A percentile compares a stretch with the other conserved stretches of the same genome.
phyloP scores from a whole-genome alignment of 192 early-diverging fungal genomes.

The Allomyces javanicus region DNA sequence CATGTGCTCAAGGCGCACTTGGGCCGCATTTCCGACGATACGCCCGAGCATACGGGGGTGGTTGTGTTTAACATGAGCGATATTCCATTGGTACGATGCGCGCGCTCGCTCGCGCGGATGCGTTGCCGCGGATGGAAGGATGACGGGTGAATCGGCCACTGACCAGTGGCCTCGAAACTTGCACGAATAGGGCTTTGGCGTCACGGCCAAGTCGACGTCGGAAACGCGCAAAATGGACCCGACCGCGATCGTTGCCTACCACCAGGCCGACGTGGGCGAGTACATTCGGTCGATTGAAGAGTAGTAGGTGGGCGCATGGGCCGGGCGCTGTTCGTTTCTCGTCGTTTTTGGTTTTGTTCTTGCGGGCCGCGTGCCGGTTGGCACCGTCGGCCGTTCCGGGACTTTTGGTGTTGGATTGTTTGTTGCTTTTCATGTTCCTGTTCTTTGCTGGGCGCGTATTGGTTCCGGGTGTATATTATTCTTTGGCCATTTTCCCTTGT shows the following conservation, averaged over 20 bases:
- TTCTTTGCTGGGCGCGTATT: too few species aligned
- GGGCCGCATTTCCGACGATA: constrained; percentile 92
- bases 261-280: constrained; percentile 96
- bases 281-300: constrained; percentile 26
- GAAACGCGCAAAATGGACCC: constrained; percentile 86
- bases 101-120: neutral
- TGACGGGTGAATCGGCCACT: neutral
- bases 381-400: too few species aligned
- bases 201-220: constrained; percentile 78
- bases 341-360: too few species aligned
- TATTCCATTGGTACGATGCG: constrained; percentile 46
- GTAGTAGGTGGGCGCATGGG: neutral
- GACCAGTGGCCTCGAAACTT: neutral
- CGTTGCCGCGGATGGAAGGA: neutral
- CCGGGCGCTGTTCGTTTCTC: too few species aligned
- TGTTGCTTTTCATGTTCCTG: too few species aligned
- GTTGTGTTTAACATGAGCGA: constrained; percentile 87
- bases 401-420: too few species aligned
- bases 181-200: constrained; percentile 61
- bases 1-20: constrained; percentile 93
- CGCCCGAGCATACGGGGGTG: constrained; percentile 93
- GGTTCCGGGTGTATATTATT: too few species aligned
- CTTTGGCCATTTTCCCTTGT: too few species aligned
- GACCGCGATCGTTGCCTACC: constrained; percentile 81
- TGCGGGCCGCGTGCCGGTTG: too few species aligned